These are phyloP conservation scores for Eleusine coracana DNA, from an alignment of 176 grass and related monocot genomes.

Conservation along the genomic window DNA sequence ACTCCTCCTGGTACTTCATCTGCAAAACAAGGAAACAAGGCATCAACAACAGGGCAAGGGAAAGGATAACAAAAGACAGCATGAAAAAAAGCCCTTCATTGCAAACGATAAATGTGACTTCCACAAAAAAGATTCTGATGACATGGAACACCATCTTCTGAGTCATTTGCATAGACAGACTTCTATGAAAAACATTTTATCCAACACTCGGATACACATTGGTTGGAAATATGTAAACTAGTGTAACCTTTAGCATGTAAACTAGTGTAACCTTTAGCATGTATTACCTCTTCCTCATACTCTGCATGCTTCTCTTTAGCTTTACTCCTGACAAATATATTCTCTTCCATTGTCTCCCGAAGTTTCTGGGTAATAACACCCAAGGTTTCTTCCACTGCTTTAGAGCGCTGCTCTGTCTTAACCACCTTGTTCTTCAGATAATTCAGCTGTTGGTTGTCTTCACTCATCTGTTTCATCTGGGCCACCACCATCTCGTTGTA, in stretches of 20 bases:
- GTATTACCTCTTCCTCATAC: slow-evolving; percentile 77
- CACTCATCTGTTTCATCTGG: slow-evolving; percentile 83
- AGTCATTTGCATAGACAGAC: slow-evolving; percentile 10
- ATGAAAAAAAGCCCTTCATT: not conserved
- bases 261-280: slow-evolving; percentile 10
- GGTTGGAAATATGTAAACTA: slow-evolving; percentile 8
- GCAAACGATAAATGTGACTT: not conserved
- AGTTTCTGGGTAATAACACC: slow-evolving; percentile 52
- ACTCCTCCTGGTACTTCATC: slow-evolving; percentile 77
- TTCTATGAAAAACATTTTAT: not conserved
- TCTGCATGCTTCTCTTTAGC: slow-evolving; percentile 68
- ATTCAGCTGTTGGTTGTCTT: slow-evolving; percentile 81
- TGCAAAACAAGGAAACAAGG: slow-evolving; percentile 42
- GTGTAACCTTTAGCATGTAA: not conserved
- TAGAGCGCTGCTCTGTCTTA: slow-evolving; percentile 55
- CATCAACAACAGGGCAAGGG: not conserved
- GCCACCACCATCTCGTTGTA: slow-evolving; percentile 90
- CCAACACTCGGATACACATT: not conserved
- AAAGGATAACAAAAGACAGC: slow-evolving; percentile 1
- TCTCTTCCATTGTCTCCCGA: slow-evolving; percentile 57
- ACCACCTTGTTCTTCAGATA: slow-evolving; percentile 66
- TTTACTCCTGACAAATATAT: slow-evolving; percentile 53
- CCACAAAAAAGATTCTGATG: not conserved
- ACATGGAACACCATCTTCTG: not conserved
- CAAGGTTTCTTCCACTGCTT: slow-evolving; percentile 67